These are phyloP conservation scores for Coniochaeta sp. DNA, from an alignment of 2,329 filamentous ascomycete genomes.

Conservation along the genomic window DNA sequence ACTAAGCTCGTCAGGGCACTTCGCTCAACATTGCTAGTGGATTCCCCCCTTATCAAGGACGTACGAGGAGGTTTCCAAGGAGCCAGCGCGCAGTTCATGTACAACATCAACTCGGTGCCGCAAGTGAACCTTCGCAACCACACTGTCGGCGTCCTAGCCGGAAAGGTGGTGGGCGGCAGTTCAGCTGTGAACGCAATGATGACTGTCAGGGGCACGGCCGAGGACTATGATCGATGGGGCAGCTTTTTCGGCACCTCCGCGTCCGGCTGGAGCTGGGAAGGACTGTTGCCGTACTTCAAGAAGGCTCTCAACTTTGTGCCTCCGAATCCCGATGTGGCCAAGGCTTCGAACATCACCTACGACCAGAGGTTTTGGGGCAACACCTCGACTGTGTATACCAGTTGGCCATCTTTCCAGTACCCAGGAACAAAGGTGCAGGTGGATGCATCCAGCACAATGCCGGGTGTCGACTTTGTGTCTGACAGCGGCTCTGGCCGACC, in stretches of 20 bases:
- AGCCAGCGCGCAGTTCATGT: conserved; percentile 13
- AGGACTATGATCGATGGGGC: conserved; percentile 25
- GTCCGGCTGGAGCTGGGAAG: conserved; percentile 23
- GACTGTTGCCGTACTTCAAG: conserved; percentile 23
- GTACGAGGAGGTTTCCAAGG: conserved; percentile 12
- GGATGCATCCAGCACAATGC: conserved; percentile 25
- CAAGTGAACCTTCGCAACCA: conserved; percentile 18
- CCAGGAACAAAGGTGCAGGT: conserved; percentile 23
- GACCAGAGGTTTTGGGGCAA: conserved; percentile 29
- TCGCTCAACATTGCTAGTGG: too few species aligned
- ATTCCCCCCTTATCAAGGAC: conserved; percentile 13
- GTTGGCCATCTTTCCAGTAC: conserved; percentile 31
- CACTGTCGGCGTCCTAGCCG: conserved; percentile 14
- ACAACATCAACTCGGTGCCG: conserved; percentile 20
- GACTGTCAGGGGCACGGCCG: conserved; percentile 22
- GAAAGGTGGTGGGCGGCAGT: conserved; percentile 27
- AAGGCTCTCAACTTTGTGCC: conserved; percentile 14
- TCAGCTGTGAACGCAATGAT: conserved; percentile 29
- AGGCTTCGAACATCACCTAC: conserved; percentile 22
- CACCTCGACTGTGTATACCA: conserved; percentile 26
- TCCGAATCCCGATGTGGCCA: conserved; percentile 7
- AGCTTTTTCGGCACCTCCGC: conserved; percentile 20
- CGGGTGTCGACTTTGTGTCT: conserved; percentile 16
- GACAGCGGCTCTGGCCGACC: conserved; percentile 19
- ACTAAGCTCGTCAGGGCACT: neutral